Conservation (phyloP, 1,284 basidiomycete species). For the Leccinum insolens region DNA sequence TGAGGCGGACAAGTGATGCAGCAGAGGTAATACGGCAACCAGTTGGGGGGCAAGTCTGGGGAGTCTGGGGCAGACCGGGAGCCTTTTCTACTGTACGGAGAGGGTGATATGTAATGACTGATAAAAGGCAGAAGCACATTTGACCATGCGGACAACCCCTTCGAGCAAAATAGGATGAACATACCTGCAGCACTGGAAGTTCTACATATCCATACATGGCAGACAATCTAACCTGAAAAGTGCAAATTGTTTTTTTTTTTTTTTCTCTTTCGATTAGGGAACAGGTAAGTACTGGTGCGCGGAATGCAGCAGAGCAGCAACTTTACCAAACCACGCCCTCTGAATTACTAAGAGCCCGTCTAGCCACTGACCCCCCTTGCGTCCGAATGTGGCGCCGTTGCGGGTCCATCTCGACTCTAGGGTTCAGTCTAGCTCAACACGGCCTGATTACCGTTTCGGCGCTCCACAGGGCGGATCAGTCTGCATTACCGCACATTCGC, state of each 20-base stretch:
- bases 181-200: slow-evolving; percentile 9
- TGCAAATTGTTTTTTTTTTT: slow-evolving; percentile 28
- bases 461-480: slow-evolving; percentile 18
- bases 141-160: slow-evolving; percentile 27
- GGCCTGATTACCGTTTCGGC: background rate
- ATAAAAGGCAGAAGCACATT: slow-evolving; percentile 23
- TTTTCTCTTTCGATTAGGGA: slow-evolving; percentile 22
- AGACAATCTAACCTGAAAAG: slow-evolving; percentile 36
- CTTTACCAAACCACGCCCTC: slow-evolving; percentile 34
- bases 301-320: slow-evolving; percentile 16
- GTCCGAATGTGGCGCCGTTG: slow-evolving; percentile 9
- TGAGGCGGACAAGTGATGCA: slow-evolving; percentile 5
- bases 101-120: slow-evolving; percentile 17
- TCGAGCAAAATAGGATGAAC: slow-evolving; percentile 25
- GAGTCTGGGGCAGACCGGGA: background rate
- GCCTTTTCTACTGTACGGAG: slow-evolving; percentile 26
- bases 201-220: slow-evolving; percentile 28
- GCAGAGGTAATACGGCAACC: background rate
- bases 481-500: slow-evolving; percentile 2
- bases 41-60: slow-evolving; percentile 4
- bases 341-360: slow-evolving; percentile 14
- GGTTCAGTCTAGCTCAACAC: slow-evolving; percentile 6
- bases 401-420: slow-evolving; percentile 15
- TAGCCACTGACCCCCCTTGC: background rate
- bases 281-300: slow-evolving; percentile 19